Base-by-base conservation (phyloP, 345 rosid genomes). In the Acer yangbiense region DNA sequence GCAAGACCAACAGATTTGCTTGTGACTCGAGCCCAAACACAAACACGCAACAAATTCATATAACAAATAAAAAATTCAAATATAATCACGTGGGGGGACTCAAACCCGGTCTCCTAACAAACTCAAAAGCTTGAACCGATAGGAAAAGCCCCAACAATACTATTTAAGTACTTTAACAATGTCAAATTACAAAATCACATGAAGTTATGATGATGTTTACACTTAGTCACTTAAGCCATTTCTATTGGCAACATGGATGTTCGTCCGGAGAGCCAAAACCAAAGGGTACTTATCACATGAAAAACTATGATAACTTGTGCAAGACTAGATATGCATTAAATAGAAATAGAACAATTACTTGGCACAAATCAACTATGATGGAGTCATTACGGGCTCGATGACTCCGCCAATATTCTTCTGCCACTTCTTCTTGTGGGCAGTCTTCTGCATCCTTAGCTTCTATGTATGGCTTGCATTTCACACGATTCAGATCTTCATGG, bases 401-500 rank as follows among this genome's bases (percentile, higher is more conserved):
- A 86, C 80, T 83, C 77, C 25, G 79, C 93, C 92, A 91, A 77
- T 87, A 85, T 84, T 89, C 95, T 78, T 91, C 90, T 20, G 93
- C 95, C 67, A 86, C 87, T 78, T 87, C 95, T 80, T 85, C 87
- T 75, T 88, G 89, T 52, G 78, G 85, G 72, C 75, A 71, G 57
- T 82, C 86, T 71, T 84, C 93, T 17, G 78, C 88, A 81, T 89
- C 95, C 78, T 87, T 82, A 39, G 80, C 85, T 85, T 87, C 93
- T 65, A 88, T 82, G 74, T 88, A 91, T 14, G 93, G 93, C 82
- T 91, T 91, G 46, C 73, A 74, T 82, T 87, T 91, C 68, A 91
- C 93, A 55, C 91, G 90, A 79, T 91, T 91, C 77, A 91, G 81
- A 87, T 91, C 95, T 84, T 91, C 95, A 81, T 91, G 95, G 60